These are phyloP conservation scores for Lipomyces yamanashiensis DNA, from an alignment of 805 yeast genomes.

Conservation along the genomic window DNA sequence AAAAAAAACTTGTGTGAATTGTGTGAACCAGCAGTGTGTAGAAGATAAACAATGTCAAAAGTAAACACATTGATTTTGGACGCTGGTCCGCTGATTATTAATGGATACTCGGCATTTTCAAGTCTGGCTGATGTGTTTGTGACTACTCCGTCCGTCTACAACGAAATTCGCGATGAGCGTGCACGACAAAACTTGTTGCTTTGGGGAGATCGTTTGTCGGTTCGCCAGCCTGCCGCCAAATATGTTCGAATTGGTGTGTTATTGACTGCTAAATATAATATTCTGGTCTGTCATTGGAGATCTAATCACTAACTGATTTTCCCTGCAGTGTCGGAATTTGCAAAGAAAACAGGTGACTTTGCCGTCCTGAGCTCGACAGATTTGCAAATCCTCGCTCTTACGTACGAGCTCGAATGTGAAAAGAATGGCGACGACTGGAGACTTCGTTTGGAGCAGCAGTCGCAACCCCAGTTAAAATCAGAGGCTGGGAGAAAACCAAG, in stretches of 20 bases:
- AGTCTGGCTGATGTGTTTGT: slow-evolving; percentile 71
- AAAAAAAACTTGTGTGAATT: too few species aligned
- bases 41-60: slow-evolving; percentile 7
- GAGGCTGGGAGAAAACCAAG: not conserved
- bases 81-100: slow-evolving; percentile 94
- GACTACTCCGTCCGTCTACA: slow-evolving; percentile 90
- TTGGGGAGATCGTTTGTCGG: slow-evolving; percentile 73
- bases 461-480: not conserved
- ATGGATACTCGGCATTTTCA: slow-evolving; percentile 72
- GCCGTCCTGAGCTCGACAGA: slow-evolving; percentile 88
- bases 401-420: slow-evolving; percentile 84
- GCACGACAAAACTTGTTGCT: slow-evolving; percentile 77
- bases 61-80: slow-evolving; percentile 65
- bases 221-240: slow-evolving; percentile 74
- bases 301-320: slow-evolving; percentile 26
- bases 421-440: slow-evolving; percentile 69
- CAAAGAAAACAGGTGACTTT: slow-evolving; percentile 89
- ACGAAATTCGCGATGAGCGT: slow-evolving; percentile 84
- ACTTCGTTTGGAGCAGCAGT: slow-evolving; percentile 67
- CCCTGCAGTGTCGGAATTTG: slow-evolving; percentile 63
- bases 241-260: slow-evolving; percentile 53
- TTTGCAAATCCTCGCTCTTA: slow-evolving; percentile 87
- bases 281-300: not conserved
- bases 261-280: not conserved
- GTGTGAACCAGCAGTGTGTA: too few species aligned